Conservation (phyloP, 2,329 filamentous ascomycete genomes). For the Leptographium lundbergii region DNA sequence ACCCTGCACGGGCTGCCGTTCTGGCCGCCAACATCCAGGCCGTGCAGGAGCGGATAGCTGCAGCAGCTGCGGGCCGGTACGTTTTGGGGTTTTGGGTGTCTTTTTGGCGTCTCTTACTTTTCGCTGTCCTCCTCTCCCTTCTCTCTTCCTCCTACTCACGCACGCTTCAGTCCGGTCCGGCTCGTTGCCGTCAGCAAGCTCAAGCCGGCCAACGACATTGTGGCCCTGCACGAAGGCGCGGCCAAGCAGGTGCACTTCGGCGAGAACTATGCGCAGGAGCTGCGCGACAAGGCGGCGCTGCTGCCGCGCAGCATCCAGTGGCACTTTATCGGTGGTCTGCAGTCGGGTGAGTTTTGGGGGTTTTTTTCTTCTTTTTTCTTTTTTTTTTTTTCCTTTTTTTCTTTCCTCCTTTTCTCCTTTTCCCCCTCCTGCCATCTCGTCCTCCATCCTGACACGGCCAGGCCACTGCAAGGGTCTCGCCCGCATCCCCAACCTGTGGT, state of each 20-base stretch:
- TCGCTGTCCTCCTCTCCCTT: no score
- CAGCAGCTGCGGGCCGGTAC: constrained; percentile 24
- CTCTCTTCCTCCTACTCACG: no score
- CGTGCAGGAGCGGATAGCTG: constrained; percentile 45
- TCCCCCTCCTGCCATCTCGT: neutral
- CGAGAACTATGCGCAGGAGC: constrained; percentile 91
- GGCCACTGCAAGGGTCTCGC: constrained; percentile 86
- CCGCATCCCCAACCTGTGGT: constrained; percentile 78
- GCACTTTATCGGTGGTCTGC: constrained; percentile 94
- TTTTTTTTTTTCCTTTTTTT: neutral
- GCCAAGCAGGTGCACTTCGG: constrained; percentile 67
- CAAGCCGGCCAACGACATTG: constrained; percentile 83
- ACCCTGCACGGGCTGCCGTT: constrained; percentile 46
- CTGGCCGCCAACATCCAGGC: constrained; percentile 50
- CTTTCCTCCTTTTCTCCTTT: neutral
- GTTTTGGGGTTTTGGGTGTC: neutral
- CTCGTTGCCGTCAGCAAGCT: constrained; percentile 94
- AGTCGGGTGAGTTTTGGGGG: constrained; percentile 44
- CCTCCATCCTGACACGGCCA: constrained; percentile 14
- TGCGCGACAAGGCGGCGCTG: constrained; percentile 70
- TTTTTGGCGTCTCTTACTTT: neutral
- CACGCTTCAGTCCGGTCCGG: constrained; percentile 44
- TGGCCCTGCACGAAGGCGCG: constrained; percentile 59
- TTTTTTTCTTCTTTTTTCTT: neutral
- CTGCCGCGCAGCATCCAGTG: constrained; percentile 69